These are phyloP conservation scores for Eucalyptus erythrocorys DNA, from an alignment of 345 rosid species.

Conservation along the genomic window DNA sequence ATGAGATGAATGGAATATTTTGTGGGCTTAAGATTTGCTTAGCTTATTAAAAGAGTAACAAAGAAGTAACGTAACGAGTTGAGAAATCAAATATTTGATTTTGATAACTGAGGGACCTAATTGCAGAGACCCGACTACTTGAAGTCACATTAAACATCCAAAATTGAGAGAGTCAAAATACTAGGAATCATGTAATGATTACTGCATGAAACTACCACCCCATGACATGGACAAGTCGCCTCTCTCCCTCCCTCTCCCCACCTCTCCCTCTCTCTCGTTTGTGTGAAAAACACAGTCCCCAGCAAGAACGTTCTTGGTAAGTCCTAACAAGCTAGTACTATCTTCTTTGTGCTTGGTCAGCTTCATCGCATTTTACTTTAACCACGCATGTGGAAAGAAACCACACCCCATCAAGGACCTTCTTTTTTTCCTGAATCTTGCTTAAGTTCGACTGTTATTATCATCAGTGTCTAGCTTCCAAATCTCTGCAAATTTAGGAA, in stretches of 20 bases:
- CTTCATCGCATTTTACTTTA: not conserved
- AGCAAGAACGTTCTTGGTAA: not conserved
- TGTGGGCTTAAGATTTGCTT: not conserved
- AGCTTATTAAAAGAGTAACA: not conserved
- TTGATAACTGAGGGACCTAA: not conserved
- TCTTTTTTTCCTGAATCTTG: not conserved
- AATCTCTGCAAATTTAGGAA: not conserved
- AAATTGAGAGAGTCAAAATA: not conserved
- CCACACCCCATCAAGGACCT: not conserved
- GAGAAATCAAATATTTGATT: not conserved
- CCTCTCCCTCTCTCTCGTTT: no score
- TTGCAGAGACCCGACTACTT: not conserved
- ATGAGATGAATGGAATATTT: not conserved
- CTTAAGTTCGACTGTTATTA: not conserved
- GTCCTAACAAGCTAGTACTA: not conserved
- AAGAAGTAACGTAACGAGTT: accelerated
- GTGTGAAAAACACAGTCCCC: not conserved
- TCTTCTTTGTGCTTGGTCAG: not conserved
- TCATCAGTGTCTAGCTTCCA: not conserved
- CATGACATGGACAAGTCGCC: not conserved
- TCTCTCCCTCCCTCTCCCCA: no score
- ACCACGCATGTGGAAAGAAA: not conserved
- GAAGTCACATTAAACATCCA: not conserved
- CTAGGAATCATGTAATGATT: not conserved
- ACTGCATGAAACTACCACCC: not conserved